A percentile compares a stretch with the other conserved stretches of the same genome.
phyloP scores from a whole-genome alignment of 306 rosid genomes.

The Prunus fruticosa region DNA sequence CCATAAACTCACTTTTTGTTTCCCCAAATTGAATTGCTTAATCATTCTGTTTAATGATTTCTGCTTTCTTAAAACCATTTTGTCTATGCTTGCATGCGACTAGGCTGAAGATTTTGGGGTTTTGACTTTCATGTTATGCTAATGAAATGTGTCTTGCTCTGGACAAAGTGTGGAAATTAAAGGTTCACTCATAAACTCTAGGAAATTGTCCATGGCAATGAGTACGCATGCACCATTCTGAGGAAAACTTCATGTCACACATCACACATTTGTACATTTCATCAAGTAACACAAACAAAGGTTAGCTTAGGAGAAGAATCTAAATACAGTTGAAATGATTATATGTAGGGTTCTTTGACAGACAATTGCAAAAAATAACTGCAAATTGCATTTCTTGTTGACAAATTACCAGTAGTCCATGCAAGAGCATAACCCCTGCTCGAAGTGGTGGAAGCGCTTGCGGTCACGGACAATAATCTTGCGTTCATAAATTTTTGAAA shows the following conservation, averaged over 20 bases:
- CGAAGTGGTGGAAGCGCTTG: conserved; percentile 82
- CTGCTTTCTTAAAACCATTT: background rate
- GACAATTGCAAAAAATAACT: background rate
- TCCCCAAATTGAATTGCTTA: conserved; percentile 5
- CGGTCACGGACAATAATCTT: conserved; percentile 60
- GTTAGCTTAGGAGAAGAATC: conserved; percentile 3
- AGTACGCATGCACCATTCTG: conserved; percentile 1
- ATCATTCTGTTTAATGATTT: background rate
- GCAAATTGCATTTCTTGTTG: background rate
- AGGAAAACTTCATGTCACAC: background rate
- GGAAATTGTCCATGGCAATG: background rate
- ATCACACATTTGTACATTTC: background rate
- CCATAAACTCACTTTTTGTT: background rate
- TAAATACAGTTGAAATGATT: background rate
- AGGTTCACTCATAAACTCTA: background rate
- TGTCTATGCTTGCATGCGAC: conserved; percentile 1
- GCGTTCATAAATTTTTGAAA: conserved; percentile 56
- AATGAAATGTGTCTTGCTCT: background rate
- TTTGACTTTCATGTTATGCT: background rate
- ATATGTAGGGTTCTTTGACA: background rate
- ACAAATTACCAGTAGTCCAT: conserved; percentile 72
- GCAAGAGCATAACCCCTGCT: conserved; percentile 73
- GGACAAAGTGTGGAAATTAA: background rate
- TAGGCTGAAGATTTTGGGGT: background rate
- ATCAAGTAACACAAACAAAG: background rate